Evolutionary conservation across 148 eudicot species (phyloP).

Genomic region (Vaccinium myrtillus): DNA sequence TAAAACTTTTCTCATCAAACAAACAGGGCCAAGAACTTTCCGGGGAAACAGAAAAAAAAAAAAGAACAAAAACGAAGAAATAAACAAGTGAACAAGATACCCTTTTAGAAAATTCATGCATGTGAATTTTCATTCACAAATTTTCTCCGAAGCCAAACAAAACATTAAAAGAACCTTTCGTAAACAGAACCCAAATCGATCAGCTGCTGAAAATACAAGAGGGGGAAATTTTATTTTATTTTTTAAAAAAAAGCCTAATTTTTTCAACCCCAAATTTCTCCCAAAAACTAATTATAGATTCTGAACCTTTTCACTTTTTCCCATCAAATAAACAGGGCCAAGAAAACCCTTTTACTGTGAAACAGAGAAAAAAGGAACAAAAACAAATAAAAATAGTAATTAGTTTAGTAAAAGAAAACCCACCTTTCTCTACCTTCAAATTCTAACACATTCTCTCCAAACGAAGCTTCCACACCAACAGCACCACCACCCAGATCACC

Average conservation of each 20-base stretch:
- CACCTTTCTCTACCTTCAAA: conserved; percentile 36
- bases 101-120: not conserved
- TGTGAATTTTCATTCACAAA: not conserved
- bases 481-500: conserved; percentile 8
- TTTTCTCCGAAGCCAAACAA: not conserved
- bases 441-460: conserved; percentile 34
- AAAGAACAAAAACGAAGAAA: not conserved
- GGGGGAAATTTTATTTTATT: not conserved
- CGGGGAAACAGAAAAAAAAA: not conserved
- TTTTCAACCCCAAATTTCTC: not conserved
- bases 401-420: not conserved
- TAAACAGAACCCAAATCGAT: not conserved
- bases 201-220: not conserved
- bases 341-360: not conserved
- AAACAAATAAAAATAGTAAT: not conserved
- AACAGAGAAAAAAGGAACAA: not conserved
- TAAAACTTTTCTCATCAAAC: not conserved
- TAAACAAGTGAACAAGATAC: not conserved
- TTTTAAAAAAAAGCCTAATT: not conserved
- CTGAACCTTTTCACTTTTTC: conserved; percentile 3
- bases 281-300: not conserved
- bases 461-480: conserved; percentile 19
- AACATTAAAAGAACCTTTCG: not conserved
- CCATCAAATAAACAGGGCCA: conserved; percentile 6
- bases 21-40: not conserved